These are phyloP conservation scores for Ocimum tenuiflorum DNA, from an alignment of 257 asterid species.

Conservation along the genomic window DNA sequence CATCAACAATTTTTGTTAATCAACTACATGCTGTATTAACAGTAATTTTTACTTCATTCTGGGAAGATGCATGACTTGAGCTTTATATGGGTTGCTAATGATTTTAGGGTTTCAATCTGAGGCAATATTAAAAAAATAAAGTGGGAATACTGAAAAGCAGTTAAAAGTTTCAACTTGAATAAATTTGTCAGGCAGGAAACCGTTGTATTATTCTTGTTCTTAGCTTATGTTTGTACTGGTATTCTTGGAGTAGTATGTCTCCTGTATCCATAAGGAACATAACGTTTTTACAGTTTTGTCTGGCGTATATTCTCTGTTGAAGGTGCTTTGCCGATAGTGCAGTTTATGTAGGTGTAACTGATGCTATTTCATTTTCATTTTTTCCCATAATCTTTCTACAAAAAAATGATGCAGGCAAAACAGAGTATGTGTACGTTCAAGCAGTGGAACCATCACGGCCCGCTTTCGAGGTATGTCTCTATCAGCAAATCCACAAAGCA, in stretches of 20 bases:
- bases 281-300: too few species aligned
- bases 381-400: background rate
- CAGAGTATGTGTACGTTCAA: slow-evolving; percentile 64
- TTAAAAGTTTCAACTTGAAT: too few species aligned
- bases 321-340: background rate
- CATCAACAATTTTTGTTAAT: background rate
- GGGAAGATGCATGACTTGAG: background rate
- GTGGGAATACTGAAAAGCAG: too few species aligned
- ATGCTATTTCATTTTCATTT: slow-evolving; percentile 6
- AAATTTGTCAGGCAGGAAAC: too few species aligned
- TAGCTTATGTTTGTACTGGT: too few species aligned
- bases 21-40: background rate
- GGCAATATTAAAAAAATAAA: background rate
- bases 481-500: slow-evolving; percentile 2
- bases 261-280: too few species aligned
- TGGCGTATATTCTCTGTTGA: background rate
- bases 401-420: slow-evolving; percentile 59
- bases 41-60: background rate
- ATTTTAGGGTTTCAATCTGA: background rate
- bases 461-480: slow-evolving; percentile 62
- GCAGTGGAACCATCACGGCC: slow-evolving; percentile 66
- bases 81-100: background rate
- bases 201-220: too few species aligned
- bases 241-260: too few species aligned
- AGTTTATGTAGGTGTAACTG: background rate